Evolutionary conservation across 257 asterid genomes (phyloP).

Genomic region (Plantago major): DNA sequence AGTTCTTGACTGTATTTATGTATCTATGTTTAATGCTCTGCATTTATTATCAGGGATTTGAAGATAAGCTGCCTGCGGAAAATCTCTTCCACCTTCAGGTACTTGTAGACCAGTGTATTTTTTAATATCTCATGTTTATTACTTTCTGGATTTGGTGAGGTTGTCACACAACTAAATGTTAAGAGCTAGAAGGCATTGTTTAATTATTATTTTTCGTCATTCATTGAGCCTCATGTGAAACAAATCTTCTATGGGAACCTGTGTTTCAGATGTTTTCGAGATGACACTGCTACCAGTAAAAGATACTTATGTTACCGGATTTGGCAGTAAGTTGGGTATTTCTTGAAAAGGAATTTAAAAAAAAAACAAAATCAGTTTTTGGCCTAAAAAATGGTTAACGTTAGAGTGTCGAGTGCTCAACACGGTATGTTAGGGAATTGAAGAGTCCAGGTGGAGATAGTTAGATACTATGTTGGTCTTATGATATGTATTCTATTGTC

Average conservation of each 20-base stretch:
- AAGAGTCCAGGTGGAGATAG: neutral
- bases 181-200: neutral
- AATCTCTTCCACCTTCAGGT: constrained; percentile 95
- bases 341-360: too few species aligned
- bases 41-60: constrained; percentile 63
- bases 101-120: constrained; percentile 19
- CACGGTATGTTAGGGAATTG: too few species aligned
- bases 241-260: too few species aligned
- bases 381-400: too few species aligned
- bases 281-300: too few species aligned
- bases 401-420: too few species aligned
- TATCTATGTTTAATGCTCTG: constrained; percentile 26
- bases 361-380: too few species aligned
- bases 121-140: neutral
- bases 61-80: constrained; percentile 85
- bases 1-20: constrained; percentile 14
- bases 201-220: too few species aligned
- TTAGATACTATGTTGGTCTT: constrained; percentile 1
- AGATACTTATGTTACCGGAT: too few species aligned
- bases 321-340: too few species aligned
- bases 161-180: neutral
- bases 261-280: too few species aligned
- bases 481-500: constrained; percentile 10
- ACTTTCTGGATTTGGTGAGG: neutral
- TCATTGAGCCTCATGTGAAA: too few species aligned